Evolutionary conservation across 2,329 filamentous ascomycete species (phyloP).

Genomic region (Nigrospora oryzae): DNA sequence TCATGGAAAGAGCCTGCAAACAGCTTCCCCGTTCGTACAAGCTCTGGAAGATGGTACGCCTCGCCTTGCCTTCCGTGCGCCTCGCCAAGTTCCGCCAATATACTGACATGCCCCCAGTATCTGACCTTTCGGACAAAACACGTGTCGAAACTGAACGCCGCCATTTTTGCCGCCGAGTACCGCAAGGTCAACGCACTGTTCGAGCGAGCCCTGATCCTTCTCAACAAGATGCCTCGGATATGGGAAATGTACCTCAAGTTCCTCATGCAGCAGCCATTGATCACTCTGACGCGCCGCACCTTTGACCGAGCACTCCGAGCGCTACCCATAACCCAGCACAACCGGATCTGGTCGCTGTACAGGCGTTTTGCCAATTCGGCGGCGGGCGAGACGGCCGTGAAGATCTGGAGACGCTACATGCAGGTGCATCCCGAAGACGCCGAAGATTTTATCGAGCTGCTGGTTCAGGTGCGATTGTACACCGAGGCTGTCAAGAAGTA

Average conservation of each 20-base stretch:
- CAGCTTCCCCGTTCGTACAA: conserved; percentile 94
- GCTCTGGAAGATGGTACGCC: conserved; percentile 82
- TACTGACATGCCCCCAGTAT: conserved; percentile 46
- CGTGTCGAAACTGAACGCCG: conserved; percentile 73
- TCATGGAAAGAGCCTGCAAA: conserved; percentile 84
- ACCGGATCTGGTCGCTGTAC: conserved; percentile 90
- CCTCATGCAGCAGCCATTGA: conserved; percentile 80
- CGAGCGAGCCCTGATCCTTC: conserved; percentile 80
- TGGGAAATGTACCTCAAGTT: conserved; percentile 98
- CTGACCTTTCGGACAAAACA: conserved; percentile 77
- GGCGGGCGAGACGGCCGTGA: conserved; percentile 81
- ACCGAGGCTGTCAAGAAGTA: conserved; percentile 88
- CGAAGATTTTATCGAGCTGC: conserved; percentile 88
- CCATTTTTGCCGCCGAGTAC: conserved; percentile 71
- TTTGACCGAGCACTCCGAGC: conserved; percentile 91
- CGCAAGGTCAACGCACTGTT: conserved; percentile 92
- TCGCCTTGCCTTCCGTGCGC: neutral
- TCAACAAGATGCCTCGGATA: conserved; percentile 98
- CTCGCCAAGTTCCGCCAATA: conserved; percentile 8
- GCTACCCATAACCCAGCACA: conserved; percentile 88
- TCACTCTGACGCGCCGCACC: conserved; percentile 76
- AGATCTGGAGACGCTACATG: conserved; percentile 93
- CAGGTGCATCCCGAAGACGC: conserved; percentile 92
- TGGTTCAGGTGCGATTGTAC: conserved; percentile 73
- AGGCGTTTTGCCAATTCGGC: conserved; percentile 85